A percentile compares a stretch with the other conserved stretches of the same genome.
These are phyloP conservation scores for Nepenthes alata DNA, from an alignment of 179 eudicot species.

Conservation along the genomic window DNA sequence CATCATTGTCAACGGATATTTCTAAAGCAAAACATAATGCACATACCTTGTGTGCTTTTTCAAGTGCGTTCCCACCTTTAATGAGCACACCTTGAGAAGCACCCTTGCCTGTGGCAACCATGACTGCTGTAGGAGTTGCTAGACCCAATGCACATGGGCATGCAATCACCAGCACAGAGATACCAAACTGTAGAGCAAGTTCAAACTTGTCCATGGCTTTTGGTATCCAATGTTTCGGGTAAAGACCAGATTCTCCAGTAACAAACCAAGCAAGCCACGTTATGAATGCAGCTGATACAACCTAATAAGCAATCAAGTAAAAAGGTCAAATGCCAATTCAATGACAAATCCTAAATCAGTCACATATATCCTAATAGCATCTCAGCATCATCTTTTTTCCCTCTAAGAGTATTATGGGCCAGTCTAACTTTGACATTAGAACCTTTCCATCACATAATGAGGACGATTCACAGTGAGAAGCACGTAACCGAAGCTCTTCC, in stretches of 20 bases:
- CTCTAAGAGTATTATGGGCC: too few species aligned
- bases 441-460: too few species aligned
- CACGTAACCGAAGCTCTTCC: too few species aligned
- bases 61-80: slow-evolving; percentile 86
- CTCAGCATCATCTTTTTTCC: too few species aligned
- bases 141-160: slow-evolving; percentile 97
- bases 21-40: background rate
- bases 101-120: slow-evolving; percentile 99
- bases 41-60: slow-evolving; percentile 84
- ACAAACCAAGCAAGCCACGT: slow-evolving; percentile 86
- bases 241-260: slow-evolving; percentile 58
- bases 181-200: slow-evolving; percentile 91
- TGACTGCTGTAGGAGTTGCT: slow-evolving; percentile 96
- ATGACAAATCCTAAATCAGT: too few species aligned
- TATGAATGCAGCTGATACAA: slow-evolving; percentile 54
- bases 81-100: slow-evolving; percentile 94
- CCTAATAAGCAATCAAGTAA: slow-evolving; percentile 25
- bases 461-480: too few species aligned
- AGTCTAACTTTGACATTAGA: too few species aligned
- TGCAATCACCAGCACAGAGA: slow-evolving; percentile 88
- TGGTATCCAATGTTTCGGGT: slow-evolving; percentile 71
- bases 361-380: too few species aligned
- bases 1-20: too few species aligned
- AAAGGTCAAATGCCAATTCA: slow-evolving; percentile 1
- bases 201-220: slow-evolving; percentile 82